A percentile compares a stretch with the other conserved stretches of the same genome.
phyloP scores from a whole-genome alignment of 1,139 yeast genomes.

The Barnettozyma hawaiiensis region DNA sequence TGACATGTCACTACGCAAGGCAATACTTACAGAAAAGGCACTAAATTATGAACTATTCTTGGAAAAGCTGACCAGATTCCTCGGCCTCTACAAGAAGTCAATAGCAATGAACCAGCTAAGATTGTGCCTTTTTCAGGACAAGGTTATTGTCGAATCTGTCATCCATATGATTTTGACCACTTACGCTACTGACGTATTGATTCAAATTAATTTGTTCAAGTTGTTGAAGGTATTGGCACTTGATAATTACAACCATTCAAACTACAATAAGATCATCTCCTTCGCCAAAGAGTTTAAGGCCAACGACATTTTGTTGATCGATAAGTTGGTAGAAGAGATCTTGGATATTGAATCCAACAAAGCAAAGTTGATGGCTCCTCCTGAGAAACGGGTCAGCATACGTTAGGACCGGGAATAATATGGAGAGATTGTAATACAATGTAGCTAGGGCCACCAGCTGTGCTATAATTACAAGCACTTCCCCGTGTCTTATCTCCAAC shows the following conservation, averaged over 20 bases:
- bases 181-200: constrained; percentile 13
- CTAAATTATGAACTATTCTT: constrained; percentile 22
- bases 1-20: constrained; percentile 11
- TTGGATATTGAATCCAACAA: constrained; percentile 4
- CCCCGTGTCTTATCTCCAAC: no score
- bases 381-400: background rate
- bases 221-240: constrained; percentile 15
- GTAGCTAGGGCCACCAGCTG: no score
- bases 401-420: background rate
- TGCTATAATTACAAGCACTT: no score
- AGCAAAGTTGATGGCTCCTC: background rate
- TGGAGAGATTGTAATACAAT: no score
- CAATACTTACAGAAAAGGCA: constrained; percentile 13
- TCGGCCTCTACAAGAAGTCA: constrained; percentile 14
- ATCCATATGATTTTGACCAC: constrained; percentile 10
- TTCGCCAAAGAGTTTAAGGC: constrained; percentile 10
- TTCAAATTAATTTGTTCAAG: constrained; percentile 20
- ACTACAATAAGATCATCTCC: constrained; percentile 10
- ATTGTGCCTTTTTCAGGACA: constrained; percentile 14
- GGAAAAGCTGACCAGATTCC: constrained; percentile 16
- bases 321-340: constrained; percentile 21
- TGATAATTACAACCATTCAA: constrained; percentile 12
- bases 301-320: constrained; percentile 15
- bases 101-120: constrained; percentile 19
- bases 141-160: constrained; percentile 11